Percentiles rank a stretch among this genome's conserved stretches.
phyloP scores from a whole-genome alignment of 441 rosid genomes.

The Gossypium aridum region DNA sequence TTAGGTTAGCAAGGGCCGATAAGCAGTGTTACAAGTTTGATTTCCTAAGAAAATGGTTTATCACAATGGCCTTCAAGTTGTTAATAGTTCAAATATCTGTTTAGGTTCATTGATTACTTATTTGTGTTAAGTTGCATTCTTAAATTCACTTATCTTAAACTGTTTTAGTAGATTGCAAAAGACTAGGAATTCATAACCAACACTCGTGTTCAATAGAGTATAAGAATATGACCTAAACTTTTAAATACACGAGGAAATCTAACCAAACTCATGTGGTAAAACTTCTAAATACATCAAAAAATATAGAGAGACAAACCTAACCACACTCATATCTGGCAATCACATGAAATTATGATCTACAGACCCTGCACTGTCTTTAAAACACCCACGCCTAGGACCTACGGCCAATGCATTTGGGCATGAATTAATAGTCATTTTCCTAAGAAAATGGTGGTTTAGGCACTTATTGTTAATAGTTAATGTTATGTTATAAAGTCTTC shows the following conservation, averaged over 20 bases:
- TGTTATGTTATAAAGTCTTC: background rate
- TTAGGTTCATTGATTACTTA: slow-evolving; percentile 25
- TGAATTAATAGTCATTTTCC: background rate
- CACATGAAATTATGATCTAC: background rate
- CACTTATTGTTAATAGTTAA: background rate
- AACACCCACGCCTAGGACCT: background rate
- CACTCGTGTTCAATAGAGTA: background rate
- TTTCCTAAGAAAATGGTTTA: slow-evolving; percentile 20
- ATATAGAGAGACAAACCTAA: no score
- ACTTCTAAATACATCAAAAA: no score
- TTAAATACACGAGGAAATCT: no score
- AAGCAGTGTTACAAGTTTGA: slow-evolving; percentile 16
- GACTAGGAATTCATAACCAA: background rate
- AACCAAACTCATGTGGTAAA: no score
- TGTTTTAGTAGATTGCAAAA: background rate
- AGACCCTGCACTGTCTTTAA: background rate
- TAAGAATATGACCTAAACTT: background rate
- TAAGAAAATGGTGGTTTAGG: background rate
- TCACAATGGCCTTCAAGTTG: slow-evolving; percentile 22
- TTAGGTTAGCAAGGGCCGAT: slow-evolving; percentile 27
- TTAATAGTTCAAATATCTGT: slow-evolving; percentile 30
- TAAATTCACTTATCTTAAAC: background rate
- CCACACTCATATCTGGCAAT: background rate
- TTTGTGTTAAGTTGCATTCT: slow-evolving; percentile 22
- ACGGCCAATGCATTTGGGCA: background rate